phyloP scores from a whole-genome alignment of 495 filamentous ascomycete species.

The Lasiosphaeria hispida region DNA sequence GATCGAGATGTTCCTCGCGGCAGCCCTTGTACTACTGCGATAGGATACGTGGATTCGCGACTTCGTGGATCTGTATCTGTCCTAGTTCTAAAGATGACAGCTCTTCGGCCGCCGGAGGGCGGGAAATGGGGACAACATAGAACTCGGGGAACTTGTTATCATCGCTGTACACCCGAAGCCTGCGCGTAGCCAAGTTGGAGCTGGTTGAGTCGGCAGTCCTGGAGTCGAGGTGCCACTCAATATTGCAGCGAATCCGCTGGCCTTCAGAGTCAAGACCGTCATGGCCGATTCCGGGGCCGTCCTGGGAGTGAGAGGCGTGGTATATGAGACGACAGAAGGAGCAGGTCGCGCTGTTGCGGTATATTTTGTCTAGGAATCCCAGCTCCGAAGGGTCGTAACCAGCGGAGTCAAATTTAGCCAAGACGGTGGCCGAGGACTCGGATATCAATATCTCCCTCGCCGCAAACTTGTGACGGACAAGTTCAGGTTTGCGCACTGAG shows the following conservation, averaged over 20 bases:
- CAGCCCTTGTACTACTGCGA: background rate
- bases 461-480: too few species aligned
- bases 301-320: background rate
- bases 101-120: background rate
- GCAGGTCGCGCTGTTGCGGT: background rate
- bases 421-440: too few species aligned
- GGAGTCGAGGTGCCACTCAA: background rate
- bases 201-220: background rate
- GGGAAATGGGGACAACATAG: background rate
- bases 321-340: background rate
- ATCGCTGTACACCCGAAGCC: background rate
- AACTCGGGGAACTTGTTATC: background rate
- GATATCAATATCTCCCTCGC: too few species aligned
- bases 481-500: too few species aligned
- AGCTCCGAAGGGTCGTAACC: background rate
- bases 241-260: background rate
- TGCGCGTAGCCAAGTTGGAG: too few species aligned
- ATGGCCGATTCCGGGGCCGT: background rate
- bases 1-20: background rate
- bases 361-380: background rate
- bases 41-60: background rate
- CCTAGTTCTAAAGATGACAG: too few species aligned
- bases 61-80: background rate
- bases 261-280: background rate
- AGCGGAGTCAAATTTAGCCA: background rate